Conservation (phyloP, 2,329 filamentous ascomycete species). For the Davidsoniella eucalypti region DNA sequence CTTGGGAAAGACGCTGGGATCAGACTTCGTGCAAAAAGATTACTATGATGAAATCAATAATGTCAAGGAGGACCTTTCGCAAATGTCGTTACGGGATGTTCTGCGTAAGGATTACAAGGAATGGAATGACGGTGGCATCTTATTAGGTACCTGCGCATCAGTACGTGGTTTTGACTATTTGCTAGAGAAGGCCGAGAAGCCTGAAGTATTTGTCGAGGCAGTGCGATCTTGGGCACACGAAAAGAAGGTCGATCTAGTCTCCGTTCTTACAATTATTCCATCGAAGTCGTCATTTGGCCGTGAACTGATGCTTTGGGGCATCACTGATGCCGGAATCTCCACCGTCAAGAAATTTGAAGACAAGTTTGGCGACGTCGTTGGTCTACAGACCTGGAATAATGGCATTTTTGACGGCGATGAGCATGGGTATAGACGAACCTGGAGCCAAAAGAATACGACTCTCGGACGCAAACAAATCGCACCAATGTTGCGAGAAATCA, state of each 20-base stretch:
- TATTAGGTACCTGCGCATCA: slow-evolving; percentile 48
- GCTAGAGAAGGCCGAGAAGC: slow-evolving; percentile 32
- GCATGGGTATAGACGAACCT: slow-evolving; percentile 37
- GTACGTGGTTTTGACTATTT: slow-evolving; percentile 48
- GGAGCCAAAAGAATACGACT: slow-evolving; percentile 47
- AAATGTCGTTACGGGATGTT: slow-evolving; percentile 46
- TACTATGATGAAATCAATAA: slow-evolving; percentile 44
- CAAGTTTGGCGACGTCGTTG: slow-evolving; percentile 30
- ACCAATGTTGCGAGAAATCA: slow-evolving; percentile 40
- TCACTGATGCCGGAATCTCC: slow-evolving; percentile 30
- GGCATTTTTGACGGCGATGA: slow-evolving; percentile 28
- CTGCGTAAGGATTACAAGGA: slow-evolving; percentile 75
- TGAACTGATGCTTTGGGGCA: slow-evolving; percentile 51
- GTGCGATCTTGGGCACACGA: slow-evolving; percentile 38
- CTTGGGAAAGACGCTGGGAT: slow-evolving; percentile 32
- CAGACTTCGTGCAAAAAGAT: slow-evolving; percentile 30
- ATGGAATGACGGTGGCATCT: slow-evolving; percentile 42
- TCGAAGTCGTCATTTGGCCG: slow-evolving; percentile 40
- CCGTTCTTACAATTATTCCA: slow-evolving; percentile 53
- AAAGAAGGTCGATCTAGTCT: slow-evolving; percentile 31
- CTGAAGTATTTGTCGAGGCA: slow-evolving; percentile 28
- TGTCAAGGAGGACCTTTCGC: slow-evolving; percentile 52
- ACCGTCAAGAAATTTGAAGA: slow-evolving; percentile 39
- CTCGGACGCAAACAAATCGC: slow-evolving; percentile 54
- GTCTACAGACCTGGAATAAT: slow-evolving; percentile 36